Conservation (phyloP, 2,329 filamentous ascomycete species). For the Cercospora sp. region DNA sequence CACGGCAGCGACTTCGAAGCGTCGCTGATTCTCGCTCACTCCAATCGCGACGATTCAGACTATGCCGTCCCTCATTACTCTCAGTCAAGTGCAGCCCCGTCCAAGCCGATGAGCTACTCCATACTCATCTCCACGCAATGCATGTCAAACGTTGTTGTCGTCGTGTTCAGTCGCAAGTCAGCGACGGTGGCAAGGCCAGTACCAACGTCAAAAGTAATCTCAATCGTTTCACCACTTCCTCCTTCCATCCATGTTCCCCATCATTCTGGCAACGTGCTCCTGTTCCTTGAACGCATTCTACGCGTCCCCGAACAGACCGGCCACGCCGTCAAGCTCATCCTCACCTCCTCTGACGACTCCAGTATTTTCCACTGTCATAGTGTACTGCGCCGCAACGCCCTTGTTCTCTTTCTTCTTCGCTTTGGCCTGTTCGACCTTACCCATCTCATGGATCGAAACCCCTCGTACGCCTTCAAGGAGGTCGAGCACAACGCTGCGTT, state of each 20-base stretch:
- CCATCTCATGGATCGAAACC: constrained; percentile 89
- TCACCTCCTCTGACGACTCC: constrained; percentile 44
- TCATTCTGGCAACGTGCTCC: constrained; percentile 5
- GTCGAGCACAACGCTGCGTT: constrained; percentile 79
- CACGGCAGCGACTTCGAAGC: not conserved
- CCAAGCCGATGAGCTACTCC: not conserved
- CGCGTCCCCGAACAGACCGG: constrained; percentile 46
- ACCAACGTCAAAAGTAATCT: not conserved
- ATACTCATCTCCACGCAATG: not conserved
- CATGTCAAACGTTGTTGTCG: not conserved
- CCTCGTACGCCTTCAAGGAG: constrained; percentile 84
- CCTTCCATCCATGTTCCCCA: constrained; percentile 3
- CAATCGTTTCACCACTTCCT: not conserved
- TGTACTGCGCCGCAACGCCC: constrained; percentile 34
- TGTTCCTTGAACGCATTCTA: constrained; percentile 8
- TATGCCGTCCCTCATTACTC: not conserved
- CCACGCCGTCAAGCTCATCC: constrained; percentile 47
- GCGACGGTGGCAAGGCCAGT: not conserved
- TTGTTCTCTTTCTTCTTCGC: constrained; percentile 36
- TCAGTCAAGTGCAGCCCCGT: not conserved
- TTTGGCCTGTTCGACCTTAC: constrained; percentile 62
- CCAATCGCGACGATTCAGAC: not conserved
- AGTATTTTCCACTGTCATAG: constrained; percentile 46
- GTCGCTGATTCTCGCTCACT: not conserved
- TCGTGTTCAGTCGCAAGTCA: not conserved